Evolutionary conservation across 768 basidiomycete species (phyloP).

Genomic region (Rhizopogon roseolus): DNA sequence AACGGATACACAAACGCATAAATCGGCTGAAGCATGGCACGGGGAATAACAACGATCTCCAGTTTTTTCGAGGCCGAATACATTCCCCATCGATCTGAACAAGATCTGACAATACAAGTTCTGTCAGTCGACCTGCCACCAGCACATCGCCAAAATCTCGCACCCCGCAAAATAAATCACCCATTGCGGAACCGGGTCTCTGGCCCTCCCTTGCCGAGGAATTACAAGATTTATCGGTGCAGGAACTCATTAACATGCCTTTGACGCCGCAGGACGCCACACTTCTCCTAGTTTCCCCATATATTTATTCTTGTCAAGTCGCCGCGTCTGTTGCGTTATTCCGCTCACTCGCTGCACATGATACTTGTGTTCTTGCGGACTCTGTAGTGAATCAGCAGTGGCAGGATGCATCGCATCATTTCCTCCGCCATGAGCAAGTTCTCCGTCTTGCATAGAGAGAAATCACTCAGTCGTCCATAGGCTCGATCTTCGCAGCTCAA

Average conservation of each 20-base stretch:
- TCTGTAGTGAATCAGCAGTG: not conserved
- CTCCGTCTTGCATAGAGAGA: not conserved
- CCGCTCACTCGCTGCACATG: not conserved
- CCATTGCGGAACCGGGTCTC: not conserved
- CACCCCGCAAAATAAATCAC: no score
- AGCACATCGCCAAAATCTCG: not conserved
- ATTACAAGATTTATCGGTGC: no score
- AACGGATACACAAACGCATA: not conserved
- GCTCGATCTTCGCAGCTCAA: not conserved
- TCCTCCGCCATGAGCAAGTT: no score
- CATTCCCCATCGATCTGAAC: not conserved
- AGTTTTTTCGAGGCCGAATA: not conserved
- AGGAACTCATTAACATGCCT: no score
- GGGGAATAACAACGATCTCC: not conserved
- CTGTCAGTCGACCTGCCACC: not conserved
- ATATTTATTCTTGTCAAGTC: no score
- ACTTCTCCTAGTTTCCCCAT: not conserved
- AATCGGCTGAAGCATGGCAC: not conserved
- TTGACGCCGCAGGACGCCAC: not conserved
- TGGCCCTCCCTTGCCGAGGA: no score
- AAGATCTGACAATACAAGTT: not conserved
- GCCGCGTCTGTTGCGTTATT: not conserved
- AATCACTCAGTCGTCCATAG: not conserved
- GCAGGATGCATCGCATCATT: not conserved
- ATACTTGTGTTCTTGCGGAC: not conserved